phyloP scores from a whole-genome alignment of 2,329 filamentous ascomycete species.

The Ophiosphaerella herpotricha region DNA sequence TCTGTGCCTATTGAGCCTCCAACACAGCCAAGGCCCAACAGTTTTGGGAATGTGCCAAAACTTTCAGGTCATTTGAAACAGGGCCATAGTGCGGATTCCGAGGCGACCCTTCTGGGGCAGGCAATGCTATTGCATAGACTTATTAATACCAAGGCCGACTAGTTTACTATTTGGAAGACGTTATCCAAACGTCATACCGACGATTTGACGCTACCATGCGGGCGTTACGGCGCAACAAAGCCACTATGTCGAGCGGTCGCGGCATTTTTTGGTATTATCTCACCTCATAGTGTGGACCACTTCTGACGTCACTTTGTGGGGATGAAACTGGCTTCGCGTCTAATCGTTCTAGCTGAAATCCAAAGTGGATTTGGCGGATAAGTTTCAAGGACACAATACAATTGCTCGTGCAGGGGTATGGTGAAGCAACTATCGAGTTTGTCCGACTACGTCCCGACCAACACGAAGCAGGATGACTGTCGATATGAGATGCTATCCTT shows the following conservation, averaged over 20 bases:
- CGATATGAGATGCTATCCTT: slow-evolving; percentile 6
- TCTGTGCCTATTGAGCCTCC: too few species aligned
- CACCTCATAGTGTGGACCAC: background rate
- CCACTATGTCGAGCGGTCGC: background rate
- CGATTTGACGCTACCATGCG: too few species aligned
- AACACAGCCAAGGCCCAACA: too few species aligned
- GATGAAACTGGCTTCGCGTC: slow-evolving; percentile 19
- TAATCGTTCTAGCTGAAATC: slow-evolving; percentile 8
- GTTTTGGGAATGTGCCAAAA: too few species aligned
- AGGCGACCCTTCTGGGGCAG: too few species aligned
- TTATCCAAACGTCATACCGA: too few species aligned
- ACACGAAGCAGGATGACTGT: background rate
- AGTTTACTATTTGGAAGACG: too few species aligned
- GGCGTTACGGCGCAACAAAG: background rate
- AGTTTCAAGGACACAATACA: slow-evolving; percentile 8
- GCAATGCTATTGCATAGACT: background rate
- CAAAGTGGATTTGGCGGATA: slow-evolving; percentile 7
- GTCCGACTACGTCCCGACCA: background rate
- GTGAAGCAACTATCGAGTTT: background rate
- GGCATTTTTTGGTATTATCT: slow-evolving; percentile 1
- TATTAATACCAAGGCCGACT: too few species aligned
- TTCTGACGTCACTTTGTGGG: slow-evolving; percentile 21
- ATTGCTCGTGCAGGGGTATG: slow-evolving; percentile 9
- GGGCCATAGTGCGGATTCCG: too few species aligned
- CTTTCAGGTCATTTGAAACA: too few species aligned